A percentile compares a stretch with the other conserved stretches of the same genome.
These are phyloP conservation scores for Colletotrichum chrysophilum DNA, from an alignment of 2,329 filamentous ascomycete species.

Conservation along the genomic window DNA sequence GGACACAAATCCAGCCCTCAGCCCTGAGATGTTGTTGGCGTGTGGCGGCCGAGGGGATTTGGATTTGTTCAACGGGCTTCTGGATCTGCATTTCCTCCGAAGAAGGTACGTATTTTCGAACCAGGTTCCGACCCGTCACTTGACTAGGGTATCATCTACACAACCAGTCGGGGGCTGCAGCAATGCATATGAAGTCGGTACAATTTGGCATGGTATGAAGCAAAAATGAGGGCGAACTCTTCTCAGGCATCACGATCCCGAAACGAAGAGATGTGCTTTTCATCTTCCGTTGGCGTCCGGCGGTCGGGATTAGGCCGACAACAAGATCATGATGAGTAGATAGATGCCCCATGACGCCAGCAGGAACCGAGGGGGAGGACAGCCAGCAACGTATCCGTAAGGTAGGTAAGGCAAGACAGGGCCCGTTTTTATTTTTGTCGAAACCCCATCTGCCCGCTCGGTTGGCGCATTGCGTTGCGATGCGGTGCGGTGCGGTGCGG, in stretches of 20 bases:
- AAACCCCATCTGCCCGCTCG: conserved; percentile 3
- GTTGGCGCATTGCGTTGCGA: neutral
- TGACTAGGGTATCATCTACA: neutral
- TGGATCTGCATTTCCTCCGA: neutral
- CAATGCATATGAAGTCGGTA: neutral
- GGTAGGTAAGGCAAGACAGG: neutral
- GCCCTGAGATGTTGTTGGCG: neutral
- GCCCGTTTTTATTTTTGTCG: neutral
- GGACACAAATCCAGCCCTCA: neutral
- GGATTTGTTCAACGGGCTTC: neutral
- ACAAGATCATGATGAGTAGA: neutral
- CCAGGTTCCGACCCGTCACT: neutral
- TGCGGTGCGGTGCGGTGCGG: neutral
- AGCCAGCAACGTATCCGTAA: neutral
- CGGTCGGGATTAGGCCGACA: neutral
- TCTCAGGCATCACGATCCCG: neutral
- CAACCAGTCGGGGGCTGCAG: neutral
- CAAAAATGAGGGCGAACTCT: neutral
- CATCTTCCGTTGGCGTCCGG: neutral
- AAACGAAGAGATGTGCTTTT: neutral
- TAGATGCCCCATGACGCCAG: neutral
- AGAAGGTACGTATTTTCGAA: neutral
- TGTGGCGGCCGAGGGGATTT: neutral
- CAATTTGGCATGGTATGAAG: neutral
- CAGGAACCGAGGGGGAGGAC: neutral